Evolutionary conservation across 352 stramenopile genomes (phyloP).

Genomic region (Phytophthora gonapodyides): DNA sequence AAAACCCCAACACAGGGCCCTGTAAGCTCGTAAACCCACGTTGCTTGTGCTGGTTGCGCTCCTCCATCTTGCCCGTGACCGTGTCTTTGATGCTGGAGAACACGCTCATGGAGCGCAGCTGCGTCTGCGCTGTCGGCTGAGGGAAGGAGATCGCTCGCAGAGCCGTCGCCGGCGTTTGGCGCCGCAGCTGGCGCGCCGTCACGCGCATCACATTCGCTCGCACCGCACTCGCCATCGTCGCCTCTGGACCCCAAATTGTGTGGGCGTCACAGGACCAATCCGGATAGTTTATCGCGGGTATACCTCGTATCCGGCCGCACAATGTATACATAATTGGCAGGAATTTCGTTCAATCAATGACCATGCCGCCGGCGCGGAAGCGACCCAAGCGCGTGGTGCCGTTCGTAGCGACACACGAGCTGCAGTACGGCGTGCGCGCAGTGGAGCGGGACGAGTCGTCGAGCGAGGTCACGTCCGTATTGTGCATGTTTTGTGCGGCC

Average conservation of each 20-base stretch:
- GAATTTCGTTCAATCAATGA: background rate
- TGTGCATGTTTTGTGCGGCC: slow-evolving; percentile 36
- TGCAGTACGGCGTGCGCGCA: slow-evolving; percentile 31
- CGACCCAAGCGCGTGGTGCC: slow-evolving; percentile 23
- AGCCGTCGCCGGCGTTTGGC: slow-evolving; percentile 13
- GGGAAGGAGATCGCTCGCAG: slow-evolving; percentile 1
- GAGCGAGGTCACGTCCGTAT: slow-evolving; percentile 8
- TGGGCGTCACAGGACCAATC: too few species aligned
- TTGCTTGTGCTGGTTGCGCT: slow-evolving; percentile 82
- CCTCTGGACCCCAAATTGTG: slow-evolving; percentile 23
- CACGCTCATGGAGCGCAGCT: slow-evolving; percentile 64
- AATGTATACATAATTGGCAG: too few species aligned
- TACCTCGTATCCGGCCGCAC: too few species aligned
- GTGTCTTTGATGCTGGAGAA: slow-evolving; percentile 77
- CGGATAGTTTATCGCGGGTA: too few species aligned
- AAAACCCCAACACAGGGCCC: background rate
- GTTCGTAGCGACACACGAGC: slow-evolving; percentile 30
- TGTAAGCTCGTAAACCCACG: slow-evolving; percentile 32
- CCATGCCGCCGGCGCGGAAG: slow-evolving; percentile 10
- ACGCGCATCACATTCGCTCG: slow-evolving; percentile 42
- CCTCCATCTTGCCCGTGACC: slow-evolving; percentile 76
- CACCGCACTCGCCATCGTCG: slow-evolving; percentile 49
- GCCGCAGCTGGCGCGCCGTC: slow-evolving; percentile 35
- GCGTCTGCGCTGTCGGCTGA: slow-evolving; percentile 34
- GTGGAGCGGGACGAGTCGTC: slow-evolving; percentile 13